Base-by-base conservation (phyloP, 176 grass and related monocot genomes). In the Zea mays region DNA sequence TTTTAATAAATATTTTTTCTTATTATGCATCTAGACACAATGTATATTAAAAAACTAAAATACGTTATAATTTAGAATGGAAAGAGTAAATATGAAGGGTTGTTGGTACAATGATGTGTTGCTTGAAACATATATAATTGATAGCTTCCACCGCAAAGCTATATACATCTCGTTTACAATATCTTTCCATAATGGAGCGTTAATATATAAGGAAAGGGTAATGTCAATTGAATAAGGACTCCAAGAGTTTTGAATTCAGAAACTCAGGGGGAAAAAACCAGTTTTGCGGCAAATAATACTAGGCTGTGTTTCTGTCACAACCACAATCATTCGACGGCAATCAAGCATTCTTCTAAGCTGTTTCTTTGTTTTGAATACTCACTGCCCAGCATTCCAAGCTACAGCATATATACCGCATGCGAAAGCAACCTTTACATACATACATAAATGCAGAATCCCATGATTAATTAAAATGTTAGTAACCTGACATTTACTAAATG, bases 401-500 rank as follows among this genome's bases (percentile, higher is more conserved):
- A 9, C 10, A 58, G 17, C 7, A 3, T 58, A 7, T 44, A 46
- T 44, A 46, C 21, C 47, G 41, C 15, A 71, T 19, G 66, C 2
- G 10, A 47, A 80, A 80, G 51, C 20, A 70, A 70, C 21, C 36
- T 14, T 13, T 46, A 59, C 13, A 58, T 35, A 80, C 14, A 69
- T 34, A 15, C 1, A 43, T 43, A 48, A 19, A 20, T 20, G 0
- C 17, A 20, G 7, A 62, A 49, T 20, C 15, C 3, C 33, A 34
- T 56, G 55, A 14, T 62, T 40, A 6, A 71, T 27, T 27, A 39
- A 3, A 39, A 39, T 17, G 14, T 47, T 59, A 36, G 10, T 56
- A 27, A n/a, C 33, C 55, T 56, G 10, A 71, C 8, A 71, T 49
- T 46, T 62, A 57, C 17, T 10, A 40, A 10, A 50, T 40, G 17